Conservation (phyloP, 257 asterid species). For the Fraxinus cuspidata region DNA sequence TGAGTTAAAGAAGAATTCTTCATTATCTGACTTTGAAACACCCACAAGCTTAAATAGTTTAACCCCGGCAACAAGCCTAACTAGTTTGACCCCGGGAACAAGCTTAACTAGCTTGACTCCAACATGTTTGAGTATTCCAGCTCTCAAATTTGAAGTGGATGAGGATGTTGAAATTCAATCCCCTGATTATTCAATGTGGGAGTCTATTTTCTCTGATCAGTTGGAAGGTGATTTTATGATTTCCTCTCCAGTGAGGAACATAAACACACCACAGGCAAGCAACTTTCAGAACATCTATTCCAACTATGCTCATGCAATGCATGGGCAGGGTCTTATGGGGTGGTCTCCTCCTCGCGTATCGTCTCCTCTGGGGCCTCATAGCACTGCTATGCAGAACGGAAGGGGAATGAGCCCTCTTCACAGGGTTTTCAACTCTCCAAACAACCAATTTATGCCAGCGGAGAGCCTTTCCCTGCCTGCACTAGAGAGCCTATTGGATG, state of each 20-base stretch:
- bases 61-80: slow-evolving; percentile 9
- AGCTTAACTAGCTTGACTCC: slow-evolving; percentile 19
- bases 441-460: slow-evolving; percentile 58
- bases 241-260: slow-evolving; percentile 65
- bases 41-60: not conserved
- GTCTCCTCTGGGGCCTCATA: slow-evolving; percentile 46
- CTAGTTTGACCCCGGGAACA: slow-evolving; percentile 20
- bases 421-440: slow-evolving; percentile 65
- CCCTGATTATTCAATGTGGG: slow-evolving; percentile 71
- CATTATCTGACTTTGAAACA: slow-evolving; percentile 32
- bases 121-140: slow-evolving; percentile 21
- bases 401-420: slow-evolving; percentile 77
- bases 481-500: slow-evolving; percentile 61
- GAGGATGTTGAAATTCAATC: slow-evolving; percentile 46
- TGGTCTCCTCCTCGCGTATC: slow-evolving; percentile 58
- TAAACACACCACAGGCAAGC: slow-evolving; percentile 38
- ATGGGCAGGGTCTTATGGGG: slow-evolving; percentile 31
- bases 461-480: slow-evolving; percentile 69
- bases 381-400: slow-evolving; percentile 33
- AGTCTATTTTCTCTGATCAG: slow-evolving; percentile 62
- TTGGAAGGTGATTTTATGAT: slow-evolving; percentile 70
- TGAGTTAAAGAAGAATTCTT: slow-evolving; percentile 23
- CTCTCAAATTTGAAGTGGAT: slow-evolving; percentile 48
- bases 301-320: slow-evolving; percentile 20
- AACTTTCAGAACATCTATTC: slow-evolving; percentile 18